Percentiles rank a stretch among this genome's conserved stretches.
Evolutionary conservation across 1,139 yeast species (phyloP).

Genomic region (Zygoascus hellenicus): DNA sequence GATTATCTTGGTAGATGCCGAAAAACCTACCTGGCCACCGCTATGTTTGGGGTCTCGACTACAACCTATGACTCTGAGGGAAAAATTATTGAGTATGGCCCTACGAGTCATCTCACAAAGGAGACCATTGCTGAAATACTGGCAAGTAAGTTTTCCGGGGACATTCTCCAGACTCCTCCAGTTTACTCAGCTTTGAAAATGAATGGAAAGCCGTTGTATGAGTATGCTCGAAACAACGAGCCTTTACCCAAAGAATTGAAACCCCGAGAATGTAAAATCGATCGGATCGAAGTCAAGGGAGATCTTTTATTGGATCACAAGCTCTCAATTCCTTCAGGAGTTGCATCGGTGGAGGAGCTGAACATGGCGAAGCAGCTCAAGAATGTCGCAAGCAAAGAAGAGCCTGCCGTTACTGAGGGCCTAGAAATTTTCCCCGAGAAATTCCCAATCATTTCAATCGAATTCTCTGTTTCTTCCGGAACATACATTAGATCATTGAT

Average conservation of each 20-base stretch:
- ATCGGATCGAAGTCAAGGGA: conserved; percentile 50
- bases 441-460: conserved; percentile 61
- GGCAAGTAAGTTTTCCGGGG: conserved; percentile 60
- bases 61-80: conserved; percentile 96
- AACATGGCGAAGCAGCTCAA: conserved; percentile 31
- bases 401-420: conserved; percentile 12
- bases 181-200: conserved; percentile 89
- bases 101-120: conserved; percentile 52
- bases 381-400: conserved; percentile 8
- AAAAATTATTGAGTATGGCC: conserved; percentile 56
- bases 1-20: conserved; percentile 58
- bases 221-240: conserved; percentile 84
- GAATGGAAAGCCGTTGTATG: conserved; percentile 91
- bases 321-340: conserved; percentile 39
- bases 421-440: conserved; percentile 12
- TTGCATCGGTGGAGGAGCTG: conserved; percentile 30
- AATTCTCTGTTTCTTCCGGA: conserved; percentile 84
- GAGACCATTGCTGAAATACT: conserved; percentile 48
- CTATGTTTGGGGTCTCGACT: conserved; percentile 82
- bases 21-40: conserved; percentile 76
- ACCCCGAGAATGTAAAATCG: conserved; percentile 63
- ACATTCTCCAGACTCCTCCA: conserved; percentile 86
- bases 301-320: conserved; percentile 52
- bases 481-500: conserved; percentile 88
- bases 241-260: conserved; percentile 81